A percentile compares a stretch with the other conserved stretches of the same genome.
These are phyloP conservation scores for Cladobotryum mycophilum DNA, from an alignment of 2,329 filamentous ascomycete genomes.

Conservation along the genomic window DNA sequence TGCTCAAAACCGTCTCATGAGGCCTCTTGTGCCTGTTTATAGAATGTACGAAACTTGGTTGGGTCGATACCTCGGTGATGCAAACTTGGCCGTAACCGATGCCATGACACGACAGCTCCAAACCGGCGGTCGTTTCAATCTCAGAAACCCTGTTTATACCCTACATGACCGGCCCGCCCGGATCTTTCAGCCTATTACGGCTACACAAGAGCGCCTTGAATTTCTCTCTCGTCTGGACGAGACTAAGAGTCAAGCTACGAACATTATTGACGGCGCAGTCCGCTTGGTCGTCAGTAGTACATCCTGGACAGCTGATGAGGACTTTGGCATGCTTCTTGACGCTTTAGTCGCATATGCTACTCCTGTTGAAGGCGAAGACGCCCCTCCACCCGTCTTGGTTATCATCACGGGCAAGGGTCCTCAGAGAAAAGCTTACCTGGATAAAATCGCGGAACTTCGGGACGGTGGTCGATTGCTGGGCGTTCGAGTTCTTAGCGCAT, in stretches of 20 bases:
- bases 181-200: conserved; percentile 67
- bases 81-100: conserved; percentile 81
- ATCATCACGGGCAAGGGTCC: conserved; percentile 95
- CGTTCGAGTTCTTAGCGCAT: conserved; percentile 71
- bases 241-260: conserved; percentile 52
- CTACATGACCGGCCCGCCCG: conserved; percentile 81
- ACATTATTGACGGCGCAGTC: conserved; percentile 52
- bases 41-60: conserved; percentile 71
- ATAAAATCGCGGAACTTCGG: conserved; percentile 56
- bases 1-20: conserved; percentile 52
- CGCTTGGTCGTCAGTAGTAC: conserved; percentile 85
- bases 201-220: conserved; percentile 37
- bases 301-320: conserved; percentile 95
- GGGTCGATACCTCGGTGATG: conserved; percentile 58
- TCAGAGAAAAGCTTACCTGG: conserved; percentile 68
- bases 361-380: conserved; percentile 33
- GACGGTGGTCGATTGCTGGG: conserved; percentile 57
- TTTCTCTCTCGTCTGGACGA: conserved; percentile 63
- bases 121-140: conserved; percentile 51
- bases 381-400: conserved; percentile 63
- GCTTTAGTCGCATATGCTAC: conserved; percentile 71
- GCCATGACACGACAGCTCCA: conserved; percentile 76
- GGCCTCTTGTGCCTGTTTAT: conserved; percentile 73
- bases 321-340: conserved; percentile 81
- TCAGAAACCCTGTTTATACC: conserved; percentile 60